These are phyloP conservation scores for Solanum tarapatanum DNA, from an alignment of 257 asterid species.

Conservation along the genomic window DNA sequence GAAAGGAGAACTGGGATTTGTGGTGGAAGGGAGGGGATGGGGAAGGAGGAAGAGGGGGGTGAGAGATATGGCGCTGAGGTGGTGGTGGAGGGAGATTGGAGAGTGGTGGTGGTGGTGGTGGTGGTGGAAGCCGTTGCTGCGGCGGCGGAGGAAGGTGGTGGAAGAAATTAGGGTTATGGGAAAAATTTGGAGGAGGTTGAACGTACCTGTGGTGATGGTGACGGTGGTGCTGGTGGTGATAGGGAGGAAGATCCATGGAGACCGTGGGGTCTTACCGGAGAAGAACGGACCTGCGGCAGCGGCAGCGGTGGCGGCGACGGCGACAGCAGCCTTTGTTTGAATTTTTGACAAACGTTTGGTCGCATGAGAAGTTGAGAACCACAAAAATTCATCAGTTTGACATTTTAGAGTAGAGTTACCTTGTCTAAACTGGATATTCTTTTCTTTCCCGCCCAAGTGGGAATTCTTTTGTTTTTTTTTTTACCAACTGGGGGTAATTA, in stretches of 20 bases:
- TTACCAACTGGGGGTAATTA: not conserved
- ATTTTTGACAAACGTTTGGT: not conserved
- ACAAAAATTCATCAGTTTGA: not conserved
- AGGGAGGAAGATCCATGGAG: not conserved
- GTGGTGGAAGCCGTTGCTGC: conserved; percentile 2
- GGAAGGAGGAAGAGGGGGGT: conserved; percentile 8
- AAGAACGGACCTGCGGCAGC: not conserved
- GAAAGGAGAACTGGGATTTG: conserved; percentile 19
- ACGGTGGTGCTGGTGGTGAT: conserved; percentile 18
- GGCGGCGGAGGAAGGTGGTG: conserved; percentile 19
- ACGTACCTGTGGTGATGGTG: conserved; percentile 40
- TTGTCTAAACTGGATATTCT: not conserved
- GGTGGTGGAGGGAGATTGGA: not conserved
- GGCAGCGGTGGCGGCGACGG: not conserved
- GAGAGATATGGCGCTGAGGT: not conserved
- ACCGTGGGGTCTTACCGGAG: not conserved
- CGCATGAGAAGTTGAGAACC: not conserved
- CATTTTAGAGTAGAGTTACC: not conserved
- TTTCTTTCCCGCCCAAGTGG: not conserved
- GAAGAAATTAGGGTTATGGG: conserved; percentile 14
- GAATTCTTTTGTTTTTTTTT: not conserved
- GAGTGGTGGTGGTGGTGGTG: conserved; percentile 25
- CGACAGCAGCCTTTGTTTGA: not conserved
- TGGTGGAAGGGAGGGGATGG: conserved; percentile 8
- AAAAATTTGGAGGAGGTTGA: conserved; percentile 5